A percentile compares a stretch with the other conserved stretches of the same genome.
Evolutionary conservation across 139 green algal species (phyloP).

Genomic region (Picochlorum sp.): DNA sequence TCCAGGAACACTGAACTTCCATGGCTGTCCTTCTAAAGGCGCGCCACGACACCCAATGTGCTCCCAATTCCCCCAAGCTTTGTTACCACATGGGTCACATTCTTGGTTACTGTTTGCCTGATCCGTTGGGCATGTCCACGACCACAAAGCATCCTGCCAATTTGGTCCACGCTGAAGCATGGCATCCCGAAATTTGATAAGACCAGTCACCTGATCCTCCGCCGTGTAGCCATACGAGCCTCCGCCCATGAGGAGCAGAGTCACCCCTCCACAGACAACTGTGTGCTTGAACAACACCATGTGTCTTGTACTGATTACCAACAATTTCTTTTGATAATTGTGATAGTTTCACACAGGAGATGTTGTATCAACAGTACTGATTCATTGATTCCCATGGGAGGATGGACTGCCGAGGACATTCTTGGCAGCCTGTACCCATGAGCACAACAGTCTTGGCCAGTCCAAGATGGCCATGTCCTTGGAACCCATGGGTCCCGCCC

Average conservation of each 20-base stretch:
- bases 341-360: too few relatives aligned
- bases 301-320: too few relatives aligned
- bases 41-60: constrained; percentile 18
- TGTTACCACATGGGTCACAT: constrained; percentile 15
- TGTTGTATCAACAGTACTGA: too few relatives aligned
- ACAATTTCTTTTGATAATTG: too few relatives aligned
- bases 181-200: constrained; percentile 18
- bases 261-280: too few relatives aligned
- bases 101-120: constrained; percentile 4
- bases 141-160: constrained; percentile 19
- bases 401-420: neutral
- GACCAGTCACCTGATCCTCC: neutral
- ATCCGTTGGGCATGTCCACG: constrained; percentile 16
- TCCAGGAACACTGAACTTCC: constrained; percentile 4
- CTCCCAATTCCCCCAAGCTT: constrained; percentile 23
- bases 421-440: neutral
- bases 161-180: constrained; percentile 17
- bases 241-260: neutral
- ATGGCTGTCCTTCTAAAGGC: neutral
- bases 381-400: neutral
- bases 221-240: neutral
- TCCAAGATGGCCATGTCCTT: too few relatives aligned
- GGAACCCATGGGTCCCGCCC: too few relatives aligned
- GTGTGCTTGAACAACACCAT: too few relatives aligned
- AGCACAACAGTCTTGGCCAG: neutral